Evolutionary conservation across 441 rosid genomes (phyloP), one percentile per base, ranked within the genome.

Genomic region (Mallotus repandus): DNA sequence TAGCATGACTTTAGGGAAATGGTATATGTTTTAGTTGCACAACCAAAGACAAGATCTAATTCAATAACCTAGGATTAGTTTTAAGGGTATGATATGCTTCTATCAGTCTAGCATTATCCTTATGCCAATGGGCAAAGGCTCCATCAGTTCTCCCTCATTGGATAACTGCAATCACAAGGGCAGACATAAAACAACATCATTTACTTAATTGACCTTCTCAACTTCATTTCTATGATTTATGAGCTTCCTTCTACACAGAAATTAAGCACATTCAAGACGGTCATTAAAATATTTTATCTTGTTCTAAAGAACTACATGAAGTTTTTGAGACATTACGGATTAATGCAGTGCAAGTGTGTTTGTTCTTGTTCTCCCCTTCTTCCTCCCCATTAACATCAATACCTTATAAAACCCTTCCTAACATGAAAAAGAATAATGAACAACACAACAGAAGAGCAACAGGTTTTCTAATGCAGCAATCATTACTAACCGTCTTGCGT

Each of bases 401-500:
- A 13, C 57, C 55, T 29, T 21, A 29, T 8, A 38, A 25, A 29
- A 29, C 32, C 32, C 32, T 5, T 53, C 71, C 59, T 48, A 21
- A 55, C 22, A 46, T 11, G 9, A 32, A 41, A 52, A 53, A 41
- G 22, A 16, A 18, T 13, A 43, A 32, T 0, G 5, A 35, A 66
- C 50, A 22, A 56, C 48, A 50, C 12, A 46, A 52, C 18, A 57
- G 71, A 18, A 65, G 54, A 8, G 29, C 56, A 68, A 52, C 61
- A 61, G 58, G 22, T 15, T 21, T 55, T 15, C n/a, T 55, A 71
- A 63, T 62, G 64, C 38, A 69, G 60, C 68, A 49, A 62, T 54
- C 10, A 49, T 60, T 54, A 87, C 96, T 82, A 79, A 95, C 99
- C 99, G 75, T 95, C 98, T 87, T 89, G 98, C 55, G 97, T 92